These are phyloP conservation scores for Chalaropsis ovoidea DNA, from an alignment of 2,329 filamentous ascomycete species.

Conservation along the genomic window DNA sequence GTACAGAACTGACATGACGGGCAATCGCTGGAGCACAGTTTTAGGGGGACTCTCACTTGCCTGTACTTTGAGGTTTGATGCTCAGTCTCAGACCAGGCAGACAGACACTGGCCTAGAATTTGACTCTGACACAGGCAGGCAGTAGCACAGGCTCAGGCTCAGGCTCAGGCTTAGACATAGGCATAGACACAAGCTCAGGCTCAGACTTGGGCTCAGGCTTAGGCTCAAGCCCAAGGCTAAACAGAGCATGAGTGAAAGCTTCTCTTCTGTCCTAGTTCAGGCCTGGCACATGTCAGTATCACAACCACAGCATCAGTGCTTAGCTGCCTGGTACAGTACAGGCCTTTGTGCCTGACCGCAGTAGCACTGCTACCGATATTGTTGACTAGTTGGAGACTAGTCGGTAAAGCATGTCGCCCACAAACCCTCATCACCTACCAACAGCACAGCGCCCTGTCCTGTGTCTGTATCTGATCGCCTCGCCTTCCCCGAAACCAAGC, in stretches of 20 bases:
- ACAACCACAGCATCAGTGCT: neutral
- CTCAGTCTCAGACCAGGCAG: neutral
- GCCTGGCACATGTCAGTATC: neutral
- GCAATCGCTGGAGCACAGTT: neutral
- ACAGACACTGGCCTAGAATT: neutral
- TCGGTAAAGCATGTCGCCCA: neutral
- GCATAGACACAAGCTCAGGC: neutral
- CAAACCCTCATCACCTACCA: neutral
- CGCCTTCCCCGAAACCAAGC: neutral
- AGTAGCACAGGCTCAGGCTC: neutral
- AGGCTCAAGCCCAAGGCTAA: neutral
- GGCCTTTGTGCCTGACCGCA: neutral
- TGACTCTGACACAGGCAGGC: neutral
- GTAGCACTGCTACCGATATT: no score
- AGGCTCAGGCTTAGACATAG: no score
- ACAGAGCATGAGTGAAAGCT: neutral
- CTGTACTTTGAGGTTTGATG: neutral
- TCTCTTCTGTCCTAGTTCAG: neutral
- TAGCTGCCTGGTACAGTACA: neutral
- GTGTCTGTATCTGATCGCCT: neutral
- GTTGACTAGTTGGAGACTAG: no score
- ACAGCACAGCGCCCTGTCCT: neutral
- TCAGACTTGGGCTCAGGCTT: neutral
- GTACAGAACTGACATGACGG: neutral
- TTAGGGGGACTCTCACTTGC: neutral